A percentile compares a stretch with the other conserved stretches of the same genome.
Conservation (phyloP, 148 eudicot species). For the Vaccinium macrocarpon region DNA sequence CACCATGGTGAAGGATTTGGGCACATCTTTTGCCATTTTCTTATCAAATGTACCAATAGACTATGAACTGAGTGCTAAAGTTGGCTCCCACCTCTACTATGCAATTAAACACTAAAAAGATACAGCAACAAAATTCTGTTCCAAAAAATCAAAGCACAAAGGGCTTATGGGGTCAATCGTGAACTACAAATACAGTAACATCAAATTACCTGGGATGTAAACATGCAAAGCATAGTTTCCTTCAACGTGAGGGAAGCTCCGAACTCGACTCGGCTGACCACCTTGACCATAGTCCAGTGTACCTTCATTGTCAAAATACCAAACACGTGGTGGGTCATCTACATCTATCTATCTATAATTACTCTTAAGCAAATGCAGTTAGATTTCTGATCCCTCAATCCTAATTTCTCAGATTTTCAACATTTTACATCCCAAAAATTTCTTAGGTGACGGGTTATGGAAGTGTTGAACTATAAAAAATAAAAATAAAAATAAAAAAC, state of each 20-base stretch:
- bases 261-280: constrained; percentile 48
- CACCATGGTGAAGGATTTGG: background rate
- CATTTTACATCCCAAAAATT: too few species aligned
- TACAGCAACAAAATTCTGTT: background rate
- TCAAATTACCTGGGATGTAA: constrained; percentile 66
- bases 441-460: too few species aligned
- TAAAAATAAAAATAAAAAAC: too few species aligned
- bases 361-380: too few species aligned
- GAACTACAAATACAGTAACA: background rate
- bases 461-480: too few species aligned
- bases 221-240: constrained; percentile 94
- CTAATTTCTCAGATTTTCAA: too few species aligned
- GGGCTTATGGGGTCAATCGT: too few species aligned
- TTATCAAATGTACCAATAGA: background rate
- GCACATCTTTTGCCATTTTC: background rate
- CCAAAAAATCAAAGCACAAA: background rate
- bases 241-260: constrained; percentile 85
- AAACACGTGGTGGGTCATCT: too few species aligned
- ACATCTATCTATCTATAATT: too few species aligned
- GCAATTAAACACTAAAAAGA: background rate
- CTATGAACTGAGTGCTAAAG: background rate
- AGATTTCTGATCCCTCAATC: too few species aligned
- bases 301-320: background rate
- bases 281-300: constrained; percentile 34
- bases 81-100: background rate